phyloP scores from a whole-genome alignment of 2,329 filamentous ascomycete genomes.

The Microdochium bolleyi region DNA sequence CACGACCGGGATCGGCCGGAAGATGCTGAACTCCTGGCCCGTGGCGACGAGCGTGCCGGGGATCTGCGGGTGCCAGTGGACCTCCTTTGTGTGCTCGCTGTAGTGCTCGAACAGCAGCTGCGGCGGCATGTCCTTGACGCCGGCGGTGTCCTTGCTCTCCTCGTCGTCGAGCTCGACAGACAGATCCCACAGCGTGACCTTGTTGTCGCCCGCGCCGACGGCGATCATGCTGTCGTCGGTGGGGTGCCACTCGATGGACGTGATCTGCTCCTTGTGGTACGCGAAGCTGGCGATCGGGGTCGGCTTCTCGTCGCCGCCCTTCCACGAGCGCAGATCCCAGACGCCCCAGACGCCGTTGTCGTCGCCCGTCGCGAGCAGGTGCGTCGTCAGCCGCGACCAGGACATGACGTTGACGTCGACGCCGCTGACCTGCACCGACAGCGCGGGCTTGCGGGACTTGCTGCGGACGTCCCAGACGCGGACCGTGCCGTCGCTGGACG shows the following conservation, averaged over 20 bases:
- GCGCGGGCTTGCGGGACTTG: slow-evolving; percentile 80
- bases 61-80: slow-evolving; percentile 97
- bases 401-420: slow-evolving; percentile 94
- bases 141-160: slow-evolving; percentile 83
- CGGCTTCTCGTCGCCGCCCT: slow-evolving; percentile 56
- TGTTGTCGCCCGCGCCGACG: slow-evolving; percentile 88
- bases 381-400: slow-evolving; percentile 82
- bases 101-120: slow-evolving; percentile 96
- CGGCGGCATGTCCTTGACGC: slow-evolving; percentile 82
- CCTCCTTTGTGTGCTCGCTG: slow-evolving; percentile 87
- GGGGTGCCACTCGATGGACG: slow-evolving; percentile 93
- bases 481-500: slow-evolving; percentile 87
- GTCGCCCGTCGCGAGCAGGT: slow-evolving; percentile 84
- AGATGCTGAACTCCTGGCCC: slow-evolving; percentile 80
- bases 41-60: slow-evolving; percentile 84
- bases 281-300: slow-evolving; percentile 86
- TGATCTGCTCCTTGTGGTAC: slow-evolving; percentile 96
- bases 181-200: slow-evolving; percentile 92
- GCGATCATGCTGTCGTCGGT: slow-evolving; percentile 94
- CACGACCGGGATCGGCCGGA: slow-evolving; percentile 77
- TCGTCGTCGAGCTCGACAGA: slow-evolving; percentile 96
- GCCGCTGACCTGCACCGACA: slow-evolving; percentile 76
- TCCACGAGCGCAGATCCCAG: slow-evolving; percentile 96
- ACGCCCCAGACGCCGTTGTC: slow-evolving; percentile 93
- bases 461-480: slow-evolving; percentile 93